phyloP scores from a whole-genome alignment of 2,329 filamentous ascomycete genomes.

The Aureobasidium uvarum region DNA sequence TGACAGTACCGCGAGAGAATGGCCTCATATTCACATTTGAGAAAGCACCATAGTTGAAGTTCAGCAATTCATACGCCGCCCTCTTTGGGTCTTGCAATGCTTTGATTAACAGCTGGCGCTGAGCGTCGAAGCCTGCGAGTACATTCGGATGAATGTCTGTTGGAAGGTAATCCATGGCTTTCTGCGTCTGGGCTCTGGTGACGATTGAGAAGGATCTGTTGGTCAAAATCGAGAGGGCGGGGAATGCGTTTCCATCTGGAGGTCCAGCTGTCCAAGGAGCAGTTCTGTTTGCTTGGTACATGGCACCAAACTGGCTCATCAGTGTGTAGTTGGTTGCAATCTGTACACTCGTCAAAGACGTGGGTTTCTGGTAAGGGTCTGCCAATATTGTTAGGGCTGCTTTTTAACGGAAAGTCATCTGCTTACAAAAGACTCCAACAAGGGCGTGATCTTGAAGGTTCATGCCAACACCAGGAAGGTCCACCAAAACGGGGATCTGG shows the following conservation, averaged over 20 bases:
- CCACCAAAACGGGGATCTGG: conserved; percentile 53
- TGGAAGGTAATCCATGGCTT: conserved; percentile 31
- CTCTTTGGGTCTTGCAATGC: conserved; percentile 32
- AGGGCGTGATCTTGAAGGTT: conserved; percentile 60
- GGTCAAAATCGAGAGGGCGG: conserved; percentile 32
- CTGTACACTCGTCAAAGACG: conserved; percentile 17
- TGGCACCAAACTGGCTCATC: conserved; percentile 15
- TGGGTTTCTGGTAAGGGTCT: conserved; percentile 22
- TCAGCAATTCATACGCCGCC: conserved; percentile 36
- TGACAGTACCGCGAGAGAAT: conserved; percentile 48
- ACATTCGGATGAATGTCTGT: conserved; percentile 29
- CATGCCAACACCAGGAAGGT: conserved; percentile 62
- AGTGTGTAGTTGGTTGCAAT: conserved; percentile 17
- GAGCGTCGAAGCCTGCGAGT: conserved; percentile 33
- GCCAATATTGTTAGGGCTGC: neutral
- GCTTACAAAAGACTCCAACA: conserved; percentile 28
- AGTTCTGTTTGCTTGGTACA: conserved; percentile 35
- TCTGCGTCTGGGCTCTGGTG: conserved; percentile 30
- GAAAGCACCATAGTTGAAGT: conserved; percentile 37
- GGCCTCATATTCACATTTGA: conserved; percentile 42
- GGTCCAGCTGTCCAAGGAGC: conserved; percentile 33
- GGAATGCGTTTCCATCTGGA: conserved; percentile 35
- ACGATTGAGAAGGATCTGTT: conserved; percentile 30
- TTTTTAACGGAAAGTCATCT: neutral
- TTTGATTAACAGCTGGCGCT: conserved; percentile 31